Evolutionary conservation across 108 stramenopile genomes (phyloP).

Genomic region (Pseudonitzschia multistriata): DNA sequence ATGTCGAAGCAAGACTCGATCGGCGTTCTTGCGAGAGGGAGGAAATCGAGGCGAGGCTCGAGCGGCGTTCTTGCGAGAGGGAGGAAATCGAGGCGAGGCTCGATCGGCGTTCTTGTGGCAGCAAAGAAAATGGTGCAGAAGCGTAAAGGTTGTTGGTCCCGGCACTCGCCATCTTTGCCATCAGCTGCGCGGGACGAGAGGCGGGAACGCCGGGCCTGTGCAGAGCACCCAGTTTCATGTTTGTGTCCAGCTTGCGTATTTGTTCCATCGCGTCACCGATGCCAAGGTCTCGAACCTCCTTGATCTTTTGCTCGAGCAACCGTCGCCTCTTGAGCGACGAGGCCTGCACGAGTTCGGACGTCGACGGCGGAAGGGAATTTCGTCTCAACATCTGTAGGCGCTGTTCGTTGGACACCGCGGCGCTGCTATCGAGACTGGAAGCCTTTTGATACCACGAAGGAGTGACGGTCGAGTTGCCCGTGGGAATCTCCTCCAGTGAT

Average conservation of each 20-base stretch:
- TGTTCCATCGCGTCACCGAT: background rate
- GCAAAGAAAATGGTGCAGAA: background rate
- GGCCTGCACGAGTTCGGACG: background rate
- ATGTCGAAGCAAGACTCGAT: background rate
- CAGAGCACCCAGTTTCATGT: background rate
- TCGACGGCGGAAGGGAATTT: background rate
- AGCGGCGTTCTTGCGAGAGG: background rate
- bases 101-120: background rate
- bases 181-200: background rate
- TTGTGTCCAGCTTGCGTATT: background rate
- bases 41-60: too few relatives aligned
- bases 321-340: conserved; percentile 1
- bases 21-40: background rate
- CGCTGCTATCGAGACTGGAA: background rate
- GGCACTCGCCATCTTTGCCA: background rate
- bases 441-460: background rate
- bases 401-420: background rate
- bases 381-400: conserved; percentile 1
- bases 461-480: background rate
- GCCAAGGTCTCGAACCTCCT: background rate
- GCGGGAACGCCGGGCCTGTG: background rate
- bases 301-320: conserved; percentile 4
- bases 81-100: conserved; percentile 7
- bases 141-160: background rate
- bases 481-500: background rate